phyloP scores from a whole-genome alignment of 345 rosid genomes.

The Adansonia digitata region DNA sequence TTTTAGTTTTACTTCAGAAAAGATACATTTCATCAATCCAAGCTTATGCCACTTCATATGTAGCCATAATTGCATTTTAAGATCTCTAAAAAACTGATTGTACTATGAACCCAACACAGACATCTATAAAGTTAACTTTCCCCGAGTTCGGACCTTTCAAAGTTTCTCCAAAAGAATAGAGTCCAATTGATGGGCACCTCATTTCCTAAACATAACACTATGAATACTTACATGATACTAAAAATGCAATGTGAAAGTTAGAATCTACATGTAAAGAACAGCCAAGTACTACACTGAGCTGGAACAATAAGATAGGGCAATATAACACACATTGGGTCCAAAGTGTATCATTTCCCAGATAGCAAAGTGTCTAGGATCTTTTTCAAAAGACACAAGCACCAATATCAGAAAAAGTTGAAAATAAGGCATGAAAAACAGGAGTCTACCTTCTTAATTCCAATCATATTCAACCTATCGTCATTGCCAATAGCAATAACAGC shows the following conservation, averaged over 20 bases:
- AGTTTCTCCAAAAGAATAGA: neutral
- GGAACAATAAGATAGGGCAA: neutral
- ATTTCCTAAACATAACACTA: neutral
- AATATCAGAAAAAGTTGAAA: neutral
- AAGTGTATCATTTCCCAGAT: neutral
- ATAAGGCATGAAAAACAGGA: neutral
- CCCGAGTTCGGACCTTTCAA: neutral
- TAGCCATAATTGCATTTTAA: too few species aligned
- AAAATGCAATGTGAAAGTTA: neutral
- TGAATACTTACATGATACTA: neutral
- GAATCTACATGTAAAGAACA: neutral
- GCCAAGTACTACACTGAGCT: neutral
- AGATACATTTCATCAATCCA: too few species aligned
- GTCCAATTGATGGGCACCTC: neutral
- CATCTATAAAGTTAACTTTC: neutral
- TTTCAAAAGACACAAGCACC: neutral
- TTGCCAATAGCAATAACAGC: slow-evolving; percentile 80
- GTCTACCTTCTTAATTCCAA: slow-evolving; percentile 87
- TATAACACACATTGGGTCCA: neutral
- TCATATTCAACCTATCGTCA: slow-evolving; percentile 84
- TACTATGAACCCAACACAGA: neutral
- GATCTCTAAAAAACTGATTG: too few species aligned
- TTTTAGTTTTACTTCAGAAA: neutral
- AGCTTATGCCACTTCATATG: neutral
- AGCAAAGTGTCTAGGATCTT: neutral